Evolutionary conservation across 169 alveolate species (phyloP), one percentile per base, ranked within the genome.

Genomic region (Eimeria necatrix): DNA sequence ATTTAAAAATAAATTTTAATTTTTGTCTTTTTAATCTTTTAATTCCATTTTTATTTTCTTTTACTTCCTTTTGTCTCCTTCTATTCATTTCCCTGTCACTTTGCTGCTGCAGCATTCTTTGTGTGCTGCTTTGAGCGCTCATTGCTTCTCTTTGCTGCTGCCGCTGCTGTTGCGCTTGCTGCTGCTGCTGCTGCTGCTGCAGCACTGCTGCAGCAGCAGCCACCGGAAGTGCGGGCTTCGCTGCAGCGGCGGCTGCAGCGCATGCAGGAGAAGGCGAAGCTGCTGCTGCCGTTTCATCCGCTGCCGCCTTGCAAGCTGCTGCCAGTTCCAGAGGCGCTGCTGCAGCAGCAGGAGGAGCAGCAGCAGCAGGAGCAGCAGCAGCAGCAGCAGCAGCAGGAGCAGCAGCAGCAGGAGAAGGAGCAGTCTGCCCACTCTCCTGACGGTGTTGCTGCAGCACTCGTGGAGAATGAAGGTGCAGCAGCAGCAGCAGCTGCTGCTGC

Each of bases 241-340:
- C 81, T 71, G 81, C 81, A 71, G 81, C 81, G 81, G 46, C 81
- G 81, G 53, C 51, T 71, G 81, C 81, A 20, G 81, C 81, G 81
- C 51, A 9, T 71, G 48, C 46, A 32, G 81, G 81, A 71, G 81
- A 71, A 71, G 81, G 81, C 51, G 48, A 71, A 71, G 51, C 81
- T 4, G 81, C 51, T 71, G 81, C 81, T 71, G 81, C 81, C 81
- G 53, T 32, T 71, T 20, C 81, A 71, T 48, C 81, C 81, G 51
- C 81, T 71, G 81, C 81, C 81, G 14, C 12, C 81, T 71, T 71
- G 51, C 49, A 71, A 71, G 81, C 49, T 71, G 51, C 81, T 71
- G 81, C 81, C 81, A 4, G 51, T 9, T 9, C 51, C 81, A 32
- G 49, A 71, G 49, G 53, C 9, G 81, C 4, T n/a, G 49, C 81